Evolutionary conservation across 306 rosid species (phyloP).

Genomic region (Pyrus communis): DNA sequence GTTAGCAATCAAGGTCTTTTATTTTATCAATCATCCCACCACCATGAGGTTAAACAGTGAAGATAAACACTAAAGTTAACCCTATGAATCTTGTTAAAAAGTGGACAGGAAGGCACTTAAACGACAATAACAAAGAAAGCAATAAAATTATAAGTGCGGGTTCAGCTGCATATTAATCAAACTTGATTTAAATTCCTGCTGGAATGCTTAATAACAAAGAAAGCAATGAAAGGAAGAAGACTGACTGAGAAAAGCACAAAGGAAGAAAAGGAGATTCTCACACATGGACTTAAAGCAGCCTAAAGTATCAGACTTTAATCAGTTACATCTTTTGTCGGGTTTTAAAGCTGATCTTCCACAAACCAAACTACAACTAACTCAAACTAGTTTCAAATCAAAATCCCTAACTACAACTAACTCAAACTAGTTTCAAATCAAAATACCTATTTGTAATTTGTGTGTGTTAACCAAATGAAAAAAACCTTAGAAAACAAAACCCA

Average conservation of each 20-base stretch:
- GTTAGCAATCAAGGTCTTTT: neutral
- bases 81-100: neutral
- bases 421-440: neutral
- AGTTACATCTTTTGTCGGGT: conserved; percentile 36
- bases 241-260: conserved; percentile 57
- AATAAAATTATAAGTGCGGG: too few relatives aligned
- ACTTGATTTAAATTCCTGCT: conserved; percentile 33
- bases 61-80: neutral
- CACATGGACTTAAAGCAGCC: conserved; percentile 52
- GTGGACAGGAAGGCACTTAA: neutral
- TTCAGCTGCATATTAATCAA: neutral
- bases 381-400: neutral
- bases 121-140: neutral
- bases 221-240: conserved; percentile 38
- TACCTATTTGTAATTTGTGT: neutral
- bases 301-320: conserved; percentile 42
- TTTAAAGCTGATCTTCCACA: conserved; percentile 16
- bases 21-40: neutral
- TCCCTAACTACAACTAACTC: conserved; percentile 9
- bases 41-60: neutral
- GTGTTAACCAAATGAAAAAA: conserved; percentile 11
- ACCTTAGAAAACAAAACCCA: neutral
- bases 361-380: conserved; percentile 7
- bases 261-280: conserved; percentile 47
- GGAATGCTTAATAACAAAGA: conserved; percentile 42